Percentiles rank a stretch among this genome's conserved stretches.
Conservation (phyloP, 2,329 filamentous ascomycete genomes). For the Venturia asperata region DNA sequence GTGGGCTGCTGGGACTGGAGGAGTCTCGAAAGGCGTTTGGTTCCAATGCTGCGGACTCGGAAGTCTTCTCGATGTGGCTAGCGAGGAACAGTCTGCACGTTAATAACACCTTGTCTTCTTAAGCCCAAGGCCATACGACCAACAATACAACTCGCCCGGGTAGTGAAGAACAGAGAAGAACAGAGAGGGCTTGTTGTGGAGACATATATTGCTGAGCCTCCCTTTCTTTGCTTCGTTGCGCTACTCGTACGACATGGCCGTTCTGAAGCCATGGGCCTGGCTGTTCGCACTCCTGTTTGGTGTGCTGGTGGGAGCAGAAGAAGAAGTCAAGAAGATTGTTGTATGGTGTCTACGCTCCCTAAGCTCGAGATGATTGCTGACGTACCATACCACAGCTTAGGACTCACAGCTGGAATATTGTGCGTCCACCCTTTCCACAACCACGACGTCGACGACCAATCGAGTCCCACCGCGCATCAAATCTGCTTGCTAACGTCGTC, state of each 20-base stretch:
- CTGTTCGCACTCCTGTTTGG: constrained; percentile 23
- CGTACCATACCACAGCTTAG: constrained; percentile 53
- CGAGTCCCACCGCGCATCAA: not conserved
- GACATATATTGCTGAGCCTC: not conserved
- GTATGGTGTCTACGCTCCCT: constrained; percentile 40
- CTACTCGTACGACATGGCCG: not conserved
- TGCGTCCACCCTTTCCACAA: constrained; percentile 4
- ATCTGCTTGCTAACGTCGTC: not conserved
- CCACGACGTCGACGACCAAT: not conserved
- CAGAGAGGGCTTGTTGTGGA: not conserved
- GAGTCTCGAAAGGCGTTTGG: too few species aligned
- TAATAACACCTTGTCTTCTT: not conserved
- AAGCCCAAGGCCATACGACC: not conserved
- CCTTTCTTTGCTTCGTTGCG: constrained; percentile 28
- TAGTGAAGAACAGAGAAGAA: not conserved
- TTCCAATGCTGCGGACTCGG: not conserved
- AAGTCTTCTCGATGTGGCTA: not conserved
- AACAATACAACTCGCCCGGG: not conserved
- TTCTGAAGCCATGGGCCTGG: constrained; percentile 24
- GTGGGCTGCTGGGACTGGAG: too few species aligned
- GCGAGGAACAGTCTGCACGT: not conserved
- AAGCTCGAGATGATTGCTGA: constrained; percentile 24
- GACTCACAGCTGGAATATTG: constrained; percentile 63
- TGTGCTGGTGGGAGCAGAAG: constrained; percentile 26
- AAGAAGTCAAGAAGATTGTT: constrained; percentile 57